Evolutionary conservation across 257 asterid species (phyloP).

Genomic region (Mentha longifolia): DNA sequence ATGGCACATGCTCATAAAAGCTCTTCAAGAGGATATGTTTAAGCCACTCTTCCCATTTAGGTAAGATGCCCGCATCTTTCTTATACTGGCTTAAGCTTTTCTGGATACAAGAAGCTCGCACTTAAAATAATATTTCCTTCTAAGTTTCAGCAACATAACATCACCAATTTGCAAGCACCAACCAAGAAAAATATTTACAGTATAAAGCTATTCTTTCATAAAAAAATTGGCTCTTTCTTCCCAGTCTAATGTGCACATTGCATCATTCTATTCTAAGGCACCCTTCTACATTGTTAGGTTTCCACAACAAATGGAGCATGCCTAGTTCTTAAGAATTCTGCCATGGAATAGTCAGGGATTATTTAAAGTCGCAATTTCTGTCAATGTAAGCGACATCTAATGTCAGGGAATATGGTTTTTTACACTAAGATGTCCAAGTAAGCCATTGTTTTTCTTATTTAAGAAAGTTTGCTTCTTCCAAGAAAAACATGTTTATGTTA

Average conservation of each 20-base stretch:
- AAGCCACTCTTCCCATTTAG: no score
- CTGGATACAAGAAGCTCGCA: neutral
- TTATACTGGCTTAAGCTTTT: no score
- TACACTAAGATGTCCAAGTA: neutral
- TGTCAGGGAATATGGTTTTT: neutral
- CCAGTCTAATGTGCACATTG: no score
- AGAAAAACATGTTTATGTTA: neutral
- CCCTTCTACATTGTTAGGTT: neutral
- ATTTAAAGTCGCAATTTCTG: neutral
- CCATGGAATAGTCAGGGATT: neutral
- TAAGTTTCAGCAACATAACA: neutral
- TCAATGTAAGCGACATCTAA: neutral
- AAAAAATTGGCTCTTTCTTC: no score
- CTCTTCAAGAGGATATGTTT: neutral
- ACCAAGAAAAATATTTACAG: neutral
- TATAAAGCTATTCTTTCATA: neutral
- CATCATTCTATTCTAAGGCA: neutral
- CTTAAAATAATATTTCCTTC: neutral
- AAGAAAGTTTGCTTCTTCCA: neutral
- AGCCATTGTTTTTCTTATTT: neutral
- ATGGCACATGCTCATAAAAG: conserved; percentile 6
- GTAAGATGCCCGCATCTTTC: no score
- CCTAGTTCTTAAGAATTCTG: neutral
- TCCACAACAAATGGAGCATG: neutral
- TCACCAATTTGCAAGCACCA: conserved; percentile 2